These are phyloP conservation scores for Hypoxylon sp. DNA, from an alignment of 2,329 filamentous ascomycete genomes.

Conservation along the genomic window DNA sequence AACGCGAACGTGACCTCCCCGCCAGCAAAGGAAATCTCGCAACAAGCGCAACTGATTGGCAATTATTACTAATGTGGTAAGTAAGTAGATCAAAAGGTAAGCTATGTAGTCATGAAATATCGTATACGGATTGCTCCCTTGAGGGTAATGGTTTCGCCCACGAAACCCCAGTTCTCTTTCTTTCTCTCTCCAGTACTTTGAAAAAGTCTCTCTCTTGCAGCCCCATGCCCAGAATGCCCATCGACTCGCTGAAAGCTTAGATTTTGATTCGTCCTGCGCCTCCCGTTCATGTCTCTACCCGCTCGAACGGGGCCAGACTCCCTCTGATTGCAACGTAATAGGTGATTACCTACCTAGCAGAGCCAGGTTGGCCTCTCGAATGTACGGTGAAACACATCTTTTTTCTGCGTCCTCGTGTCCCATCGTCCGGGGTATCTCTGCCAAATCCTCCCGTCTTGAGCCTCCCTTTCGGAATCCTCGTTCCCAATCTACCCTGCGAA, in stretches of 20 bases:
- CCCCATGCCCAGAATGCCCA: slow-evolving; percentile 33
- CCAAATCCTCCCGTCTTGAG: slow-evolving; percentile 40
- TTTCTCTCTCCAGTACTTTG: slow-evolving; percentile 11
- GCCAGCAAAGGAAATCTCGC: slow-evolving; percentile 19
- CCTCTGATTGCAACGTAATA: slow-evolving; percentile 37
- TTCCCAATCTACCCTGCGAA: slow-evolving; percentile 47
- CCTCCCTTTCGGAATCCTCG: slow-evolving; percentile 32
- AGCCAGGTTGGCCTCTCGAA: slow-evolving; percentile 34
- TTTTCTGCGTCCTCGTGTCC: slow-evolving; percentile 21
- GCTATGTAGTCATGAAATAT: slow-evolving; percentile 41
- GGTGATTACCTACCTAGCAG: slow-evolving; percentile 26
- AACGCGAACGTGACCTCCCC: slow-evolving; percentile 21
- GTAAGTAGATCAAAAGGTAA: slow-evolving; percentile 35
- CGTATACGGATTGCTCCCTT: slow-evolving; percentile 37
- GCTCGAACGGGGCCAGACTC: slow-evolving; percentile 31
- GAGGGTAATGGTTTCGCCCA: slow-evolving; percentile 22
- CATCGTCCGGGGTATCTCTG: slow-evolving; percentile 49
- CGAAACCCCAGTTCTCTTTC: slow-evolving; percentile 19
- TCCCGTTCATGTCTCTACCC: slow-evolving; percentile 27
- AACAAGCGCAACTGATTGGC: slow-evolving; percentile 28
- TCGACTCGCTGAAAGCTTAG: slow-evolving; percentile 17
- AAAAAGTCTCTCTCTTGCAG: slow-evolving; percentile 31
- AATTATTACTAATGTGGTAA: slow-evolving; percentile 39
- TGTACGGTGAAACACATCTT: slow-evolving; percentile 31
- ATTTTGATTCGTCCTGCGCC: slow-evolving; percentile 33